Base-by-base conservation (phyloP, 2,329 filamentous ascomycete species). In the Fusarium gaditjirri region DNA sequence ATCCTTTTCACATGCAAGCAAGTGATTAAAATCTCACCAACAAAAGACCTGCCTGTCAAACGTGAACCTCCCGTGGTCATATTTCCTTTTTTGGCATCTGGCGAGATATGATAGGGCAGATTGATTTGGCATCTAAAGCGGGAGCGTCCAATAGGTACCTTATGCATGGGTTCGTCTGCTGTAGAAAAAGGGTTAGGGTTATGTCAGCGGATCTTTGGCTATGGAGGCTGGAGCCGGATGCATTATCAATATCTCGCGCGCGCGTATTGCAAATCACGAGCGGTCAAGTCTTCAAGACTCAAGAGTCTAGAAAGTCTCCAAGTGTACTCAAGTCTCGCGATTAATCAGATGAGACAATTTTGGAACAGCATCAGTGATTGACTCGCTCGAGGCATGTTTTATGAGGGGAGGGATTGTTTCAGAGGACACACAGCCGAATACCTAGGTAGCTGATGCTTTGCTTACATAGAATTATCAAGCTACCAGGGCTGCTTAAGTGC, bases 21-120 rank as follows among this genome's bases (percentile, higher is more conserved):
- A 11, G 16, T 21, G 39, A 33, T 55, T 44, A 46, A 55, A 44
- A 55, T 46, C 38, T 55, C 29, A 46, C 53, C 27, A 33, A 21
- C 17, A 5, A 13, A 33, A 31, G 29, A 33, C 33, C 33, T 68
- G 43, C 33, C 33, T 68, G 43, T 39, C 46, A 53, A 29, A 36
- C 41, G 17, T 17, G 29, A 53, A 41, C 23, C 42, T 47, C 42
- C 31, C 31, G 39, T 41, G 38, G 56, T 31, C 36, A 61, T 16
- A 62, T 61, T 70, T 57, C 68, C 66, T 25, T 46, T 70, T 61
- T 56, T 52, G 66, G 68, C 50, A 42, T 66, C 29, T 62, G 27
- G 23, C 19, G 41, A 39, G 25, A 41, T 49, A 27, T 70, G 68
- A 70, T 70, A 70, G 46, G 46, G 12, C 46, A 50, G 46, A 50